Evolutionary conservation across 2,329 filamentous ascomycete species (phyloP).

Genomic region (Fusarium sp.): DNA sequence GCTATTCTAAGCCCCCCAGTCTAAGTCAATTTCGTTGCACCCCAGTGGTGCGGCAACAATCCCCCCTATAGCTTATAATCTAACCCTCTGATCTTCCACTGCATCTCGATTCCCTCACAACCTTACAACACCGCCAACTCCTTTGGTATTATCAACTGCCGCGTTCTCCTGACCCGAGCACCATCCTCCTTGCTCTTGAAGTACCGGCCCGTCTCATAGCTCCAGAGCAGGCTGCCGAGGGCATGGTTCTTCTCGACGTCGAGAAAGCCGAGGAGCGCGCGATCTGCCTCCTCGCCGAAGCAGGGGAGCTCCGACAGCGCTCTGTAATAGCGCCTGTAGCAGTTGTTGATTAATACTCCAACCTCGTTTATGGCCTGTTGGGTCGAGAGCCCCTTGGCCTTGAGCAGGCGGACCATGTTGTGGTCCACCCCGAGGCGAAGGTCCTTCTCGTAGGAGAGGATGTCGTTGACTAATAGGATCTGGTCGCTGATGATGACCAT

Average conservation of each 20-base stretch:
- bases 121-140: background rate
- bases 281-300: background rate
- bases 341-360: background rate
- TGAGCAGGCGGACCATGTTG: background rate
- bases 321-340: background rate
- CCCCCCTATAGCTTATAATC: background rate
- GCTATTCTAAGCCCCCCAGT: too few species aligned
- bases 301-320: background rate
- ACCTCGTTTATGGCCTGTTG: background rate
- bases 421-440: conserved; percentile 2
- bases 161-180: background rate
- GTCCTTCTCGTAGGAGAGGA: background rate
- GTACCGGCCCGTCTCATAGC: background rate
- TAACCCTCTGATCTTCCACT: background rate
- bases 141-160: background rate
- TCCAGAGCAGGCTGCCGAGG: background rate
- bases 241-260: background rate
- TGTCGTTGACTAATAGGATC: background rate
- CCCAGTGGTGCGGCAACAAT: too few species aligned
- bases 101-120: background rate
- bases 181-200: conserved; percentile 3
- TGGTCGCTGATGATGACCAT: background rate
- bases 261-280: background rate
- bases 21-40: too few species aligned
- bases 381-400: background rate